Evolutionary conservation across 495 filamentous ascomycete genomes (phyloP), one percentile per base, ranked within the genome.

Genomic region (Neurospora discreta): DNA sequence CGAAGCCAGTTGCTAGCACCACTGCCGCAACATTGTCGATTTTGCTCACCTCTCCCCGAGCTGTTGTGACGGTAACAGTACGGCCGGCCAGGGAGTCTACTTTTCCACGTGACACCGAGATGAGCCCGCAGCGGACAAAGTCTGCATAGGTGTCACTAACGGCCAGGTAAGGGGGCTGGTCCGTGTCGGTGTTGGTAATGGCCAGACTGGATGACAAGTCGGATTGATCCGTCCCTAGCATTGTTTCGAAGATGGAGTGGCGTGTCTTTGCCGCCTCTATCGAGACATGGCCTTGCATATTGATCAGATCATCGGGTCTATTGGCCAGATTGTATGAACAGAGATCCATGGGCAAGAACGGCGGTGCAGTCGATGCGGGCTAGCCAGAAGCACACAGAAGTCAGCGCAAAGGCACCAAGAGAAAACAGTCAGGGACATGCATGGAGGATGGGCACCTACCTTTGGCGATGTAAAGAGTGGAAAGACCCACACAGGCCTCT

Each of bases 301-400:
- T 88, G 23, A 81, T 78, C n/a, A 92, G 78, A n/a, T 82, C 82
- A 0, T 82, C 79, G 3, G 88, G 86, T 33, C 91, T 84, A 43
- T 88, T 86, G 20, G 82, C 79, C 8, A 92, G 79, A 73, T 96
- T 91, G 76, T 92, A 94, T 38, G 94, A 86, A 33, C 84, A 81
- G 33, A 95, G 79, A 78, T 97, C 94, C n/a, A 93, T 77, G 0
- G 93, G 93, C 1, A 93, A 76, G 72, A 97, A 94, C 0, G 85
- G 82, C 0, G 87, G 83, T 0, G 84, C 80, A 1, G 80, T 77
- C 6, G 82, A 80, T n/a, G 77, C 72, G 23, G 83, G 81, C 83
- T 85, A 26, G 65, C 69, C 73, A 68, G 58, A 74, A 20, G 26
- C n/a, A 33, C 65, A 15, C 36, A 33, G 46, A 3, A 11, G 9